Evolutionary conservation across 148 eudicot genomes (phyloP).

Genomic region (Vaccinium corymbosum): DNA sequence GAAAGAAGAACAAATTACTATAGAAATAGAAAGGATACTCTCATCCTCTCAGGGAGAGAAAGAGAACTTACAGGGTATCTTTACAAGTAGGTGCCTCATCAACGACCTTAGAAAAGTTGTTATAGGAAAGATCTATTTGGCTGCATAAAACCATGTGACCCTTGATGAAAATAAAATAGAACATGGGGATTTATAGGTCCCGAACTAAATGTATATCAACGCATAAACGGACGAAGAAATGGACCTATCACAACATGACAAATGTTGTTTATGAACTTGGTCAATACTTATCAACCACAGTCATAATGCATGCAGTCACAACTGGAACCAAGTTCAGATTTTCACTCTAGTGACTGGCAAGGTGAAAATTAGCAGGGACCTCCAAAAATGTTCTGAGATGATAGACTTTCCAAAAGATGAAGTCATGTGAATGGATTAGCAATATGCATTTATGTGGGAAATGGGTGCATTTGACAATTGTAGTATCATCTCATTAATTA

Average conservation of each 20-base stretch:
- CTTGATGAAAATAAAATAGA: neutral
- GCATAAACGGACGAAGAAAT: neutral
- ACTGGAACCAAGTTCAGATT: neutral
- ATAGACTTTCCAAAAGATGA: neutral
- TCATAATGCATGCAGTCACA: neutral
- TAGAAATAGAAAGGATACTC: neutral
- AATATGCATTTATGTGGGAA: neutral
- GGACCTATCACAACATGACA: neutral
- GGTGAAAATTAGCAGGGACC: neutral
- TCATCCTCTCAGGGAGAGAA: neutral
- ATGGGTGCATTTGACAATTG: neutral
- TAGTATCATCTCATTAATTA: neutral
- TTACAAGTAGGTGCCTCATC: constrained; percentile 31
- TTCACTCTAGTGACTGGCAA: neutral
- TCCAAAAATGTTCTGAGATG: neutral
- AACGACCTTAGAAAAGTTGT: constrained; percentile 35
- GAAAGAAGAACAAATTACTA: neutral
- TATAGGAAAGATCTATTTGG: constrained; percentile 57
- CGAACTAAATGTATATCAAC: neutral
- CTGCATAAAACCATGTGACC: constrained; percentile 25
- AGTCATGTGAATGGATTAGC: neutral
- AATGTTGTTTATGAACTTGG: neutral
- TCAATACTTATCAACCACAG: neutral
- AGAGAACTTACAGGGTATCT: constrained; percentile 36
- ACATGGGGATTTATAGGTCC: neutral